These are phyloP conservation scores for Rutstroemia sp. DNA, from an alignment of 2,329 filamentous ascomycete genomes.

Conservation along the genomic window DNA sequence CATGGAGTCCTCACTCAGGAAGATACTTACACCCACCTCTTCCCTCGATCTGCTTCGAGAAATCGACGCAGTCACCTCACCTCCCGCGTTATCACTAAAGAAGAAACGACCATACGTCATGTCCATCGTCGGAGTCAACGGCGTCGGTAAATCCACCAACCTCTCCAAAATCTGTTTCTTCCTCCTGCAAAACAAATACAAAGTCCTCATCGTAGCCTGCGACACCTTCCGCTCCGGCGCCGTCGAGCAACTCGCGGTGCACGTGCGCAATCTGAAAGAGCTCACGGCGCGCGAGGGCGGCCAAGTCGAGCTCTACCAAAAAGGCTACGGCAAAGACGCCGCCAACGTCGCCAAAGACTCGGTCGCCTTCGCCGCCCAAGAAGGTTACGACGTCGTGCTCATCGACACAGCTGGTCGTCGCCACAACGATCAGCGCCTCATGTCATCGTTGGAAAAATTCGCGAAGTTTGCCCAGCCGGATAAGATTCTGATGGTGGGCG, in stretches of 20 bases:
- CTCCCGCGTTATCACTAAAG: constrained; percentile 54
- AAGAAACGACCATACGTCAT: constrained; percentile 84
- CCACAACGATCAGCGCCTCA: constrained; percentile 91
- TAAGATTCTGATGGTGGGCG: constrained; percentile 97
- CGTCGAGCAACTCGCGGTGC: constrained; percentile 92
- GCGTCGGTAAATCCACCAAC: constrained; percentile 96
- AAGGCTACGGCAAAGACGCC: constrained; percentile 96
- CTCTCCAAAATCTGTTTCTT: constrained; percentile 98
- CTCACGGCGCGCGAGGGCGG: constrained; percentile 78
- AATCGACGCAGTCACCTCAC: constrained; percentile 71
- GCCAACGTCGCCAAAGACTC: constrained; percentile 93
- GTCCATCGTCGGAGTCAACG: constrained; percentile 96
- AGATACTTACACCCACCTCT: constrained; percentile 92
- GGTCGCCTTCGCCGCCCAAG: constrained; percentile 67
- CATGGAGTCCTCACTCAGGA: constrained; percentile 86
- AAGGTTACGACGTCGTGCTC: constrained; percentile 84
- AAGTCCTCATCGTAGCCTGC: constrained; percentile 86
- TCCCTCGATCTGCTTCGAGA: constrained; percentile 92
- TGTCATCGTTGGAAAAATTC: constrained; percentile 96
- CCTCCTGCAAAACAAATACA: constrained; percentile 92
- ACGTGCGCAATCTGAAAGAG: constrained; percentile 89
- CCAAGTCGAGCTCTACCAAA: constrained; percentile 85
- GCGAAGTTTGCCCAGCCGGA: constrained; percentile 92
- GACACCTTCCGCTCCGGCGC: constrained; percentile 97
- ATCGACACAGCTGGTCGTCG: constrained; percentile 93